These are phyloP conservation scores for Otatea glauca DNA, from an alignment of 176 grass and related monocot genomes.

Conservation along the genomic window DNA sequence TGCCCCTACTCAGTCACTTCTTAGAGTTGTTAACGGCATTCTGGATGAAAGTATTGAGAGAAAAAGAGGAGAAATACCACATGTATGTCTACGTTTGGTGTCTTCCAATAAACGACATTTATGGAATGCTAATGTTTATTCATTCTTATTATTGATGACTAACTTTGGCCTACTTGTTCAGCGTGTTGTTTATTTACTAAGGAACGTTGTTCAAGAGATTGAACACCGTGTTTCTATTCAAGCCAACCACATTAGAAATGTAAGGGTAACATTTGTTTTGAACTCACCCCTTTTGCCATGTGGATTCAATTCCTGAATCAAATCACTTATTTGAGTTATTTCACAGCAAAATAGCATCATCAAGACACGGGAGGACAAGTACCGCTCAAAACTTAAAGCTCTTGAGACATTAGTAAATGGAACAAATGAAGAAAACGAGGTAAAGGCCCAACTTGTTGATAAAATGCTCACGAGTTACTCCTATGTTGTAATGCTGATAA, in stretches of 20 bases:
- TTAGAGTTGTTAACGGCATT: constrained; percentile 92
- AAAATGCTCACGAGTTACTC: constrained; percentile 26
- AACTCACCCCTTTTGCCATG: background rate
- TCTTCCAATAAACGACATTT: constrained; percentile 10
- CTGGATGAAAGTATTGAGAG: constrained; percentile 97
- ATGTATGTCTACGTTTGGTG: constrained; percentile 60
- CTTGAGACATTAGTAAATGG: constrained; percentile 89
- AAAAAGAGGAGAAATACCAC: constrained; percentile 98
- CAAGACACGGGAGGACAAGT: constrained; percentile 83
- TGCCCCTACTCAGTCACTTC: constrained; percentile 90
- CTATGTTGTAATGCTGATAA: constrained; percentile 42
- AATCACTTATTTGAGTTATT: constrained; percentile 41
- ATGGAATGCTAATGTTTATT: constrained; percentile 7
- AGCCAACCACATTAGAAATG: constrained; percentile 93
- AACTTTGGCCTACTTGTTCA: constrained; percentile 43
- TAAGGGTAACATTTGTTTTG: constrained; percentile 54
- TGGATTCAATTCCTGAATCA: constrained; percentile 27
- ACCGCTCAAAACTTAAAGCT: constrained; percentile 84
- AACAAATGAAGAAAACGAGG: constrained; percentile 98
- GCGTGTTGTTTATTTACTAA: constrained; percentile 83
- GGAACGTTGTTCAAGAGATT: constrained; percentile 94
- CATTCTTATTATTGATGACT: constrained; percentile 41
- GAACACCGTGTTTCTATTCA: constrained; percentile 92
- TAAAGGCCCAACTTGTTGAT: constrained; percentile 35
- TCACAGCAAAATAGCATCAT: constrained; percentile 86